phyloP scores from a whole-genome alignment of 768 basidiomycete species.

The Coprinopsis cinerea region DNA sequence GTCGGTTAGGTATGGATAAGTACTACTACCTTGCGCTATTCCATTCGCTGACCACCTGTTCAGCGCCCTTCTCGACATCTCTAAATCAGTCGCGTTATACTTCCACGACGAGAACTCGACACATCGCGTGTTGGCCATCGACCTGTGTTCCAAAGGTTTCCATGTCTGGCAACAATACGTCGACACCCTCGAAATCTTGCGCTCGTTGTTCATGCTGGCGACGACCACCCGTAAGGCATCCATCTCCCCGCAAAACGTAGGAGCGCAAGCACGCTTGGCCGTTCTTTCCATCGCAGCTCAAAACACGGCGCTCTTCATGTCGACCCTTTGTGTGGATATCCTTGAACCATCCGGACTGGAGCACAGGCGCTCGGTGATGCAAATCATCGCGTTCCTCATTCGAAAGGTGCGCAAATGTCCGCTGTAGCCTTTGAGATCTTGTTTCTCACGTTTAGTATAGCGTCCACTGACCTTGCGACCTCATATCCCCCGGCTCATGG shows the following conservation, averaged over 20 bases:
- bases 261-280: conserved; percentile 74
- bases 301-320: conserved; percentile 90
- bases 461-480: conserved; percentile 81
- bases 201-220: conserved; percentile 76
- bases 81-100: conserved; percentile 75
- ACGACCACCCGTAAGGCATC: conserved; percentile 68
- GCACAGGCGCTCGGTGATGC: conserved; percentile 84
- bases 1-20: conserved; percentile 51
- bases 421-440: neutral
- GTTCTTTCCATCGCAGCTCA: conserved; percentile 78
- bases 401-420: conserved; percentile 56
- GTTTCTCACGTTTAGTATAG: conserved; percentile 28
- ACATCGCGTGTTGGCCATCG: conserved; percentile 73
- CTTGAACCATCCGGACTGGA: conserved; percentile 67
- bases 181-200: conserved; percentile 83
- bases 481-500: conserved; percentile 79
- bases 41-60: neutral
- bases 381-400: conserved; percentile 89
- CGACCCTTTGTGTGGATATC: conserved; percentile 87
- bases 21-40: neutral
- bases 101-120: conserved; percentile 67
- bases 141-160: conserved; percentile 88
- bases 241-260: conserved; percentile 60
- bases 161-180: conserved; percentile 92
- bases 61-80: conserved; percentile 78